A percentile compares a stretch with the other conserved stretches of the same genome.
Evolutionary conservation across 2,329 filamentous ascomycete genomes (phyloP).

Genomic region (Blastomyces parvus): DNA sequence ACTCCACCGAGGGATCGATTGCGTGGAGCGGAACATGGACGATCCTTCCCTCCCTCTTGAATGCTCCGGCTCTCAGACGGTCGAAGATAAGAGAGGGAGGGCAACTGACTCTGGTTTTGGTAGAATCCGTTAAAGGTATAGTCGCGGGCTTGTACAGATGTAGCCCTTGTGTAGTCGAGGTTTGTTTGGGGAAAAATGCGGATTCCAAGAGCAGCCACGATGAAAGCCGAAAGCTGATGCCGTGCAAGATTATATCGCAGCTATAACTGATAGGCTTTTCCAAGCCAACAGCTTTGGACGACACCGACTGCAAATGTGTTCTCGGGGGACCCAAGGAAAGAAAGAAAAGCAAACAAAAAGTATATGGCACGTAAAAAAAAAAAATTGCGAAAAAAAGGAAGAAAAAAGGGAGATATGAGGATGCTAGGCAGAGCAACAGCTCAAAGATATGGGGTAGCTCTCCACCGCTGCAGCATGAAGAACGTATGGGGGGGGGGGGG

Average conservation of each 20-base stretch:
- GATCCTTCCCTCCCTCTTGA: constrained; percentile 31
- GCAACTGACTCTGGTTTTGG: constrained; percentile 15
- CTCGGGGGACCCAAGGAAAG: neutral
- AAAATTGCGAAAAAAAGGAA: neutral
- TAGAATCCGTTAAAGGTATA: constrained; percentile 25
- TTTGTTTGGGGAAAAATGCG: constrained; percentile 24
- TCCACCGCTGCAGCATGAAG: neutral
- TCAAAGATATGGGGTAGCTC: neutral
- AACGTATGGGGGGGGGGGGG: neutral
- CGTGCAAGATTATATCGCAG: neutral
- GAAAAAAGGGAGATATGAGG: neutral
- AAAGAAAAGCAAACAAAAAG: too few species aligned
- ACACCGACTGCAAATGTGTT: neutral
- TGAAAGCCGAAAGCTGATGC: constrained; percentile 17
- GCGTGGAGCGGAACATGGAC: constrained; percentile 30
- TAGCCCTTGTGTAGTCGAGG: constrained; percentile 23
- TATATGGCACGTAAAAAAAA: too few species aligned
- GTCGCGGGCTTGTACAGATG: constrained; percentile 24
- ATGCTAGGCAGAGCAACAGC: neutral
- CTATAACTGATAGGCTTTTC: neutral
- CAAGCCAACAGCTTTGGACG: neutral
- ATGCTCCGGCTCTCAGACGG: constrained; percentile 25
- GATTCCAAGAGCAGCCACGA: constrained; percentile 34
- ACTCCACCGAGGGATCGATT: constrained; percentile 23
- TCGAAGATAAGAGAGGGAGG: constrained; percentile 32